Conservation (phyloP, 176 grass and related monocot genomes). For the Melocanna baccifera region DNA sequence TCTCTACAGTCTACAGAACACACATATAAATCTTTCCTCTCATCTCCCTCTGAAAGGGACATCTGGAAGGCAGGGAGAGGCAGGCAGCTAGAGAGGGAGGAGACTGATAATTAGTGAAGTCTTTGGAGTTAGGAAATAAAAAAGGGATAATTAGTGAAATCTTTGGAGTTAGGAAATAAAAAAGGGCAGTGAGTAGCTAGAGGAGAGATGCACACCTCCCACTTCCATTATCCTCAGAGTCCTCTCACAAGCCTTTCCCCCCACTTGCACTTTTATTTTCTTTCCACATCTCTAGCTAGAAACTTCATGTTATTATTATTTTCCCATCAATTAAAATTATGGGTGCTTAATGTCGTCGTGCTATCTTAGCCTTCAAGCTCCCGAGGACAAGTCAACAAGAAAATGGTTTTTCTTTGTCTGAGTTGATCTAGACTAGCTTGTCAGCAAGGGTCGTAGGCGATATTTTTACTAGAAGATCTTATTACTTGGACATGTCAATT, state of each 20-base stretch:
- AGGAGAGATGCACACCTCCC: conserved; percentile 65
- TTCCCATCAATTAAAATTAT: not conserved
- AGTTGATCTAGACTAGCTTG: not conserved
- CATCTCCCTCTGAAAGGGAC: conserved; percentile 55
- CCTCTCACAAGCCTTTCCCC: conserved; percentile 27
- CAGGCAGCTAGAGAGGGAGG: not conserved
- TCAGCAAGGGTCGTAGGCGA: not conserved
- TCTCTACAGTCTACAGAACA: conserved; percentile 36
- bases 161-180: conserved; percentile 25
- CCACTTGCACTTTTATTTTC: conserved; percentile 26
- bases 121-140: conserved; percentile 25
- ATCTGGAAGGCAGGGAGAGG: not conserved
- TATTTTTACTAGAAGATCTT: not conserved
- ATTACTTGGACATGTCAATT: not conserved
- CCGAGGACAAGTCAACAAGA: not conserved
- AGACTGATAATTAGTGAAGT: conserved; percentile 36
- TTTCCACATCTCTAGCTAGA: conserved; percentile 24
- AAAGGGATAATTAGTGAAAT: too few relatives aligned
- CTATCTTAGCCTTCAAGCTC: not conserved
- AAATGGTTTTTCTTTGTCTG: not conserved
- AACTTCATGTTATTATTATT: not conserved
- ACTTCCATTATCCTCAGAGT: conserved; percentile 60
- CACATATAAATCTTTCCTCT: conserved; percentile 17
- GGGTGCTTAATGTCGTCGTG: not conserved
- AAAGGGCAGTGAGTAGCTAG: conserved; percentile 2